Evolutionary conservation across 1,284 basidiomycete genomes (phyloP).

Genomic region (Marasmius tenuissimus): DNA sequence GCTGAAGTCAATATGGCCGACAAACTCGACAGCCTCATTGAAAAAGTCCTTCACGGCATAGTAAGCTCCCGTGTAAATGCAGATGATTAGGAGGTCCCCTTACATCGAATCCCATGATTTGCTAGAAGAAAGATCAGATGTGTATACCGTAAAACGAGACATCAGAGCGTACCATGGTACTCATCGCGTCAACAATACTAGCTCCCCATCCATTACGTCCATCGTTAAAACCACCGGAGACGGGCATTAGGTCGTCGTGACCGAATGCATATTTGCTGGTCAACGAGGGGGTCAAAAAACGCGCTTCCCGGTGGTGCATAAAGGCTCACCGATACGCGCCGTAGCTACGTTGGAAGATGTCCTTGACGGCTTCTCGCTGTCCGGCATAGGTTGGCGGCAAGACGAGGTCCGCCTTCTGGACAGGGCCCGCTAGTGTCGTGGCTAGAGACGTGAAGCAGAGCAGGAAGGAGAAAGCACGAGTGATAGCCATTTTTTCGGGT

Average conservation of each 20-base stretch:
- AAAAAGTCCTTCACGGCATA: constrained; percentile 10
- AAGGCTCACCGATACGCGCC: constrained; percentile 14
- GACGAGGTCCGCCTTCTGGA: constrained; percentile 11
- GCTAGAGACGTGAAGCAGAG: background rate
- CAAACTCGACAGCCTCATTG: constrained; percentile 11
- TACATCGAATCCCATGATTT: constrained; percentile 57
- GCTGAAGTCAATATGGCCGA: constrained; percentile 10
- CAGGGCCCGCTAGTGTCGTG: background rate
- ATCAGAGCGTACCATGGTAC: constrained; percentile 36
- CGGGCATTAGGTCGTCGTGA: constrained; percentile 50
- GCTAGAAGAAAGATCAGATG: constrained; percentile 25
- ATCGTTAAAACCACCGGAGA: constrained; percentile 39
- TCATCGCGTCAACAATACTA: constrained; percentile 45
- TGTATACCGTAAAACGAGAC: background rate
- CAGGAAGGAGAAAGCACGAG: background rate
- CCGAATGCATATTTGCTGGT: constrained; percentile 46
- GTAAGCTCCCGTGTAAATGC: background rate
- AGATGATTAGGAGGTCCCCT: background rate
- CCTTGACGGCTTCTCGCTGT: constrained; percentile 12
- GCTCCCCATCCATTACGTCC: constrained; percentile 55
- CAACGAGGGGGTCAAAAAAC: background rate
- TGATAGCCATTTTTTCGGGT: background rate
- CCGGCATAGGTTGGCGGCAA: constrained; percentile 8
- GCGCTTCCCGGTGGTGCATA: background rate
- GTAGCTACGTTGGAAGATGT: constrained; percentile 16